Evolutionary conservation across 1,284 basidiomycete genomes (phyloP).

Genomic region (Amylostereum chailletii): DNA sequence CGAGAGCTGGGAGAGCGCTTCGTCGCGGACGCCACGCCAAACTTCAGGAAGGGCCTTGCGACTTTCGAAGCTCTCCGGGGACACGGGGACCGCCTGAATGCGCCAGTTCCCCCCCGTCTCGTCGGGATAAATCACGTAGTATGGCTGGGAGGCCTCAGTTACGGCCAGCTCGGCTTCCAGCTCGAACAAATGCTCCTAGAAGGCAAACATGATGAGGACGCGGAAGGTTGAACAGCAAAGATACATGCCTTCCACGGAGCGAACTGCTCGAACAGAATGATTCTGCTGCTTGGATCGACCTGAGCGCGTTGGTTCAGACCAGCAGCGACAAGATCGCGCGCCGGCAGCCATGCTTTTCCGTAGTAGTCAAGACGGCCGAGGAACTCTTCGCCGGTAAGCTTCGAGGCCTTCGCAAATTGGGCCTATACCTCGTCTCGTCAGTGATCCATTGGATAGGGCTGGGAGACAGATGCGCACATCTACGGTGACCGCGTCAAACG

Average conservation of each 20-base stretch:
- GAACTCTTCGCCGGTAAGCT: constrained; percentile 85
- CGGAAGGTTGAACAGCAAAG: background rate
- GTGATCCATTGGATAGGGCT: background rate
- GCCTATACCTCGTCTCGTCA: constrained; percentile 30
- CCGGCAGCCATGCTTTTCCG: constrained; percentile 87
- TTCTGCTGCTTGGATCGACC: constrained; percentile 65
- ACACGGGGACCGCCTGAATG: constrained; percentile 84
- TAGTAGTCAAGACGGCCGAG: constrained; percentile 76
- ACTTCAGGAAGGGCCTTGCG: constrained; percentile 88
- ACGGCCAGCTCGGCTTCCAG: constrained; percentile 58
- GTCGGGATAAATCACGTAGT: constrained; percentile 92
- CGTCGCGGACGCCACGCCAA: constrained; percentile 91
- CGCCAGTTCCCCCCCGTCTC: constrained; percentile 78
- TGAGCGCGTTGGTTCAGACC: constrained; percentile 58
- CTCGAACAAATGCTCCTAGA: constrained; percentile 86
- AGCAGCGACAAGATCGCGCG: constrained; percentile 70
- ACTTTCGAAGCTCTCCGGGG: constrained; percentile 81
- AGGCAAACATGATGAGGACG: constrained; percentile 6
- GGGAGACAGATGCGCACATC: constrained; percentile 42
- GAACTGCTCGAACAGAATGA: constrained; percentile 78
- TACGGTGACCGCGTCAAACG: constrained; percentile 46
- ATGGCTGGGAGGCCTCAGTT: constrained; percentile 40
- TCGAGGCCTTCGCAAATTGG: constrained; percentile 75
- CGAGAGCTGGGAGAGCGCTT: constrained; percentile 62
- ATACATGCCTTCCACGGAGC: constrained; percentile 77